phyloP scores from a whole-genome alignment of 306 rosid genomes.

The Quercus dentata region DNA sequence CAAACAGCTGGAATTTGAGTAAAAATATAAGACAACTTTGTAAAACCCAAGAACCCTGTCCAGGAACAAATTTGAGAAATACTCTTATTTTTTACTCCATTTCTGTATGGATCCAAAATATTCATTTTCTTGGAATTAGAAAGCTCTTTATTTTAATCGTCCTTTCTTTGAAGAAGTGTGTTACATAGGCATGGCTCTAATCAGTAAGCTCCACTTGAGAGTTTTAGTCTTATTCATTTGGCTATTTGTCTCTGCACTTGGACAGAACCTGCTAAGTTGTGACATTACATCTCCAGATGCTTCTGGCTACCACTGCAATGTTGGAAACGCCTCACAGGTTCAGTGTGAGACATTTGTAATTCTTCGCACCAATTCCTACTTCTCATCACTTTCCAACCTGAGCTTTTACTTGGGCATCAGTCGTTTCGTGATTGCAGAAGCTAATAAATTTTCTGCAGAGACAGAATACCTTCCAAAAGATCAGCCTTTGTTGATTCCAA shows the following conservation, averaged over 20 bases:
- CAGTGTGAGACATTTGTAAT: conserved; percentile 69
- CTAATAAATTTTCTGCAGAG: conserved; percentile 65
- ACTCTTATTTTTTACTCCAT: conserved; percentile 26
- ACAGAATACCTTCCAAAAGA: conserved; percentile 52
- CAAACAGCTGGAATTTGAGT: conserved; percentile 33
- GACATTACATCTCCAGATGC: conserved; percentile 40
- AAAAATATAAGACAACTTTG: conserved; percentile 29
- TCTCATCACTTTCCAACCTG: conserved; percentile 69
- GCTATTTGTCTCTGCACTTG: conserved; percentile 40
- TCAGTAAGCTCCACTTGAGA: conserved; percentile 40
- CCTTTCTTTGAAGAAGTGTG: conserved; percentile 37
- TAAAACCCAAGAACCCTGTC: conserved; percentile 59
- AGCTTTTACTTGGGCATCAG: conserved; percentile 67
- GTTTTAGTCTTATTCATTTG: conserved; percentile 46
- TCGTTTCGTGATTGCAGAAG: conserved; percentile 43
- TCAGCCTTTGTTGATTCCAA: conserved; percentile 70
- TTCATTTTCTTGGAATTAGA: conserved; percentile 38
- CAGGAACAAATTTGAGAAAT: conserved; percentile 28
- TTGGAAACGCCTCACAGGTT: conserved; percentile 28
- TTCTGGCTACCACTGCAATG: conserved; percentile 52
- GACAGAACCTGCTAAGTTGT: conserved; percentile 42
- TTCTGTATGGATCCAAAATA: conserved; percentile 64
- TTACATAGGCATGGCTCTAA: conserved; percentile 38
- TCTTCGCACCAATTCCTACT: conserved; percentile 57
- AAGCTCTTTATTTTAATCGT: conserved; percentile 26